Evolutionary conservation across 139 green algal genomes (phyloP), one percentile per base, ranked within the genome.

Genomic region (Astrephomene gubernaculifera): DNA sequence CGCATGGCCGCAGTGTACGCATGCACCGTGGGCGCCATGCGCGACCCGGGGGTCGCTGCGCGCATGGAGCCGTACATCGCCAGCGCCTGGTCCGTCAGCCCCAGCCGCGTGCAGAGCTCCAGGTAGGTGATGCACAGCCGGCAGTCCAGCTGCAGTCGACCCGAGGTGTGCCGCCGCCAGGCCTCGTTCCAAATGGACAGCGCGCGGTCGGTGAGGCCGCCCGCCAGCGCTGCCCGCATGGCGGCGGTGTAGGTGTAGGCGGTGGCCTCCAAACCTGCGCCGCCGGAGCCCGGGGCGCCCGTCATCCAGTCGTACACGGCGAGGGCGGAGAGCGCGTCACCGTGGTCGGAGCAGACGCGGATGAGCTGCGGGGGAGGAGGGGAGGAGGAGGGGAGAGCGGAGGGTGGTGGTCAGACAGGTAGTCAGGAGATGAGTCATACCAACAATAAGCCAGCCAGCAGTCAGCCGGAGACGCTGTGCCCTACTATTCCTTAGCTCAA

Each of bases 231-330:
- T 0, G 95, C 95, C 0, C 95, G 90, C 95, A 98, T 97, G 43
- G 95, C 95, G 21, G 94, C 95, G 0, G 95, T 98, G 93, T 97
- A 98, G 2, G 95, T 97, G 93, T 93, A 97, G 1, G 95, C 93
- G 0, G 95, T 95, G n/a, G 91, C 88, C 38, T 68, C 65, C 31
- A 98, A 86, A 1, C 76, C 93, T 2, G 90, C 95, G 29, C 95
- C 95, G 35, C 95, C 95, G 27, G 86, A 86, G 0, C 44, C n/a
- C 0, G 39, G 10, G 0, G 85, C 75, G 0, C 88, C 83, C 7
- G 88, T 88, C 95, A 98, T 98, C 95, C 95, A 98, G 78, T 98
- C 94, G 81, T 98, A 98, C 68, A 98, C 85, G 0, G 69, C 79
- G 38, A 98, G 90, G 0, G 95, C 95, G 4, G 73, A 91, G 21